Evolutionary conservation across 352 stramenopile genomes (phyloP), one percentile per base, ranked within the genome.

Genomic region (Pythium brassicae): DNA sequence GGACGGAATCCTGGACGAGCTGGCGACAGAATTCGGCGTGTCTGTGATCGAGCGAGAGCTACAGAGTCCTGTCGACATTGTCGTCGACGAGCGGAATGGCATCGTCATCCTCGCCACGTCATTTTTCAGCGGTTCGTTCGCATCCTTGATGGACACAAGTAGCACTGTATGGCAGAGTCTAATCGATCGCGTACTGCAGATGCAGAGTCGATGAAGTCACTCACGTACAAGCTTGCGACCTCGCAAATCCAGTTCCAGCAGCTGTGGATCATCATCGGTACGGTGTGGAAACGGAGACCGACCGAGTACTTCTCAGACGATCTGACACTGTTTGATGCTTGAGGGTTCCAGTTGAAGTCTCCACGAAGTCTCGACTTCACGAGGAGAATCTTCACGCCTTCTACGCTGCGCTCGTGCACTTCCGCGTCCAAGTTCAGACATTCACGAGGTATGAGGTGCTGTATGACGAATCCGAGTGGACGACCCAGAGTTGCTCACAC

Each of bases 211-310:
- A 79, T 88, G 61, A 83, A 68, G 43, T 44, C 52, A 10, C 61
- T 86, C 8, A 76, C 85, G 53, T 89, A 82, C 63, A 72, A 70
- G n/a, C 64, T 92, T 25, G 82, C 77, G 20, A 61, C 57, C 12
- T 50, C 69, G 14, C 82, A 92, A 66, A 47, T 84, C 40, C 78
- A 89, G 51, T 71, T 79, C 40, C 56, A 78, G 25, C 75, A 76
- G 15, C 65, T 84, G 9, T 89, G 82, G 78, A 45, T 92, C 53
- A 56, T 92, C 27, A 72, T 87, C 40, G 62, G 82, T 92, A 77
- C 26, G n/a, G 20, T 15, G 14, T 47, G 8, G 20, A 26, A 12
- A 19, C 22, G n/a, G 20, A 14, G 10, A 46, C 12, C 20, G 20
- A 46, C 32, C 6, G 29, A 35, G 9, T 37, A 11, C 1, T 37